These are phyloP conservation scores for Pharus latifolius DNA, from an alignment of 176 grass and related monocot genomes.

Conservation along the genomic window DNA sequence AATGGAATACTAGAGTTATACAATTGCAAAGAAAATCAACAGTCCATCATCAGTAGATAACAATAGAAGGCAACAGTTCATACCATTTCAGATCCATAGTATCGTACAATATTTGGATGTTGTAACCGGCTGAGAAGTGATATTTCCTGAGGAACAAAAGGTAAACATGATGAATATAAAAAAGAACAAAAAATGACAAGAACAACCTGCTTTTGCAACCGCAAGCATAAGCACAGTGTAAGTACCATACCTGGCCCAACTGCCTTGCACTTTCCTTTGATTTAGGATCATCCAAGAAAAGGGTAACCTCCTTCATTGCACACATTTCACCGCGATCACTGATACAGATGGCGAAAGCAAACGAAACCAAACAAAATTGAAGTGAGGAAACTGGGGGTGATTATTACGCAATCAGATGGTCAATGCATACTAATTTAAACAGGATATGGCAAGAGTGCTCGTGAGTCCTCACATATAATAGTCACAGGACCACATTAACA, in stretches of 20 bases:
- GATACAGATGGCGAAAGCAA: not conserved
- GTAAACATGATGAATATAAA: conserved; percentile 6
- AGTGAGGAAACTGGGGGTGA: not conserved
- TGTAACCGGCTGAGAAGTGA: conserved; percentile 82
- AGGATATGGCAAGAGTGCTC: not conserved
- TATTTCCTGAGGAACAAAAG: conserved; percentile 78
- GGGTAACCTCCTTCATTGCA: conserved; percentile 99
- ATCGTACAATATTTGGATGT: conserved; percentile 96
- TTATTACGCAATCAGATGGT: conserved; percentile 8
- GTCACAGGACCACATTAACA: not conserved
- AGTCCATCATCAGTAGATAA: not conserved
- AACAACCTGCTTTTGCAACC: not conserved
- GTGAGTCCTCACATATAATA: not conserved
- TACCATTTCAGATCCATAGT: conserved; percentile 97
- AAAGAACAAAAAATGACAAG: not conserved
- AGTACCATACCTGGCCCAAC: conserved; percentile 59
- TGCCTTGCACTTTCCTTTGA: conserved; percentile 96
- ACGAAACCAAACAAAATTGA: conserved; percentile 20
- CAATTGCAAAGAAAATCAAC: not conserved
- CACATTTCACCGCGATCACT: conserved; percentile 99
- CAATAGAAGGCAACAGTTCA: conserved; percentile 11
- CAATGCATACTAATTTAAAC: not conserved
- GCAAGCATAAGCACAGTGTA: not conserved
- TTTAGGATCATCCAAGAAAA: conserved; percentile 97
- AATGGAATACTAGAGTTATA: no score